A percentile compares a stretch with the other conserved stretches of the same genome.
phyloP scores from a whole-genome alignment of 441 rosid species.

The Capsella rubella region DNA sequence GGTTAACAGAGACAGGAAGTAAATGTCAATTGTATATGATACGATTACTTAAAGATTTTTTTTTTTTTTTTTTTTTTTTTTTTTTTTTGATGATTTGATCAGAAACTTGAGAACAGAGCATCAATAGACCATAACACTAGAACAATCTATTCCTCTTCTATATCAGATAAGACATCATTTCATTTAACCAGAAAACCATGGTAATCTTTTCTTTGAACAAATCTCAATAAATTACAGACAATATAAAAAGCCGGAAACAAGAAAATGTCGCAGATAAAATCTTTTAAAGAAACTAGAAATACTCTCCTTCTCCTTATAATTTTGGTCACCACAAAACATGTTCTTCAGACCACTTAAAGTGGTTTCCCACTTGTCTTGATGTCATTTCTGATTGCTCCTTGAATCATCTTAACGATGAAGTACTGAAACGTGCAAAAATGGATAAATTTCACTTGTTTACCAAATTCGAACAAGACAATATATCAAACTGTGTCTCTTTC shows the following conservation, averaged over 20 bases:
- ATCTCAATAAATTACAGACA: constrained; percentile 25
- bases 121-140: too few relatives aligned
- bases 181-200: neutral
- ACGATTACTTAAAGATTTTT: too few relatives aligned
- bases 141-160: too few relatives aligned
- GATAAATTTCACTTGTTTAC: neutral
- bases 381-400: constrained; percentile 69
- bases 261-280: constrained; percentile 22
- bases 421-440: constrained; percentile 50
- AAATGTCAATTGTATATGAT: too few relatives aligned
- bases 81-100: too few relatives aligned
- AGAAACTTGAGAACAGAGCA: too few relatives aligned
- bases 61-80: too few relatives aligned
- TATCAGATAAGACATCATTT: neutral
- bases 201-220: constrained; percentile 17
- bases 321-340: constrained; percentile 31
- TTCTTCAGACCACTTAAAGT: constrained; percentile 49
- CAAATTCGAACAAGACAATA: constrained; percentile 3
- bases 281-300: neutral
- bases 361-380: constrained; percentile 57
- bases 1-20: too few relatives aligned
- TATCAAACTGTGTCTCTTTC: neutral
- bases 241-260: constrained; percentile 28
- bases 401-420: constrained; percentile 69
- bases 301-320: constrained; percentile 27